phyloP scores from a whole-genome alignment of 2,329 filamentous ascomycete species.

The Gyromitra esculenta region DNA sequence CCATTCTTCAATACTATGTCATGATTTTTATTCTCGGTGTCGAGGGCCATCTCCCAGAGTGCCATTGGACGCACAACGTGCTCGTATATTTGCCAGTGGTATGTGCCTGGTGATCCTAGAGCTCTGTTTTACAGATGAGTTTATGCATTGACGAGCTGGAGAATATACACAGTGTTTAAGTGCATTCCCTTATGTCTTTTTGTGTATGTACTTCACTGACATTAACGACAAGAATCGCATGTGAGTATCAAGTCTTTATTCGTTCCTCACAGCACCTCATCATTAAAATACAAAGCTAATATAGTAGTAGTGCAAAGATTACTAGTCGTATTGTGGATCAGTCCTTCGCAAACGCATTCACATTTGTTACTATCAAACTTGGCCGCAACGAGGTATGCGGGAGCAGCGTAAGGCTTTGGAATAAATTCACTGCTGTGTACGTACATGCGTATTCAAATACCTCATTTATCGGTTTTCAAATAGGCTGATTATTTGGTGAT shows the following conservation, averaged over 20 bases:
- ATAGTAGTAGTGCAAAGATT: slow-evolving; percentile 23
- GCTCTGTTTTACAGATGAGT: neutral
- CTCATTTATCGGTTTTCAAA: neutral
- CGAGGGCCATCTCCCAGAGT: slow-evolving; percentile 39
- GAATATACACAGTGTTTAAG: slow-evolving; percentile 34
- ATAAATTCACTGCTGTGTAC: slow-evolving; percentile 44
- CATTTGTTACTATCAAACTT: slow-evolving; percentile 44
- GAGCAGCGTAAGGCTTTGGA: slow-evolving; percentile 34
- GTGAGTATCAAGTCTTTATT: slow-evolving; percentile 24
- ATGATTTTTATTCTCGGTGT: slow-evolving; percentile 46
- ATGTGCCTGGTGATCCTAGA: neutral
- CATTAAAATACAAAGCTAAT: neutral
- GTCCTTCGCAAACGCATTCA: slow-evolving; percentile 46
- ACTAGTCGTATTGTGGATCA: slow-evolving; percentile 43
- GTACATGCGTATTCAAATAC: slow-evolving; percentile 1
- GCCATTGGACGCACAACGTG: slow-evolving; percentile 46
- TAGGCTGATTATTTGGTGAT: slow-evolving; percentile 6
- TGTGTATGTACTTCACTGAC: slow-evolving; percentile 38
- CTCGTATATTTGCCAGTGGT: slow-evolving; percentile 48
- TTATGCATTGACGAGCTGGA: slow-evolving; percentile 1
- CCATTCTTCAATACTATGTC: slow-evolving; percentile 43
- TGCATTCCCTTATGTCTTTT: slow-evolving; percentile 46
- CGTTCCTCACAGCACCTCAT: neutral
- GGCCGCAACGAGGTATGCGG: slow-evolving; percentile 37
- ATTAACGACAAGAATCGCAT: slow-evolving; percentile 25